A percentile compares a stretch with the other conserved stretches of the same genome.
Conservation (phyloP, 2,329 filamentous ascomycete genomes). For the Leptographium flavum region DNA sequence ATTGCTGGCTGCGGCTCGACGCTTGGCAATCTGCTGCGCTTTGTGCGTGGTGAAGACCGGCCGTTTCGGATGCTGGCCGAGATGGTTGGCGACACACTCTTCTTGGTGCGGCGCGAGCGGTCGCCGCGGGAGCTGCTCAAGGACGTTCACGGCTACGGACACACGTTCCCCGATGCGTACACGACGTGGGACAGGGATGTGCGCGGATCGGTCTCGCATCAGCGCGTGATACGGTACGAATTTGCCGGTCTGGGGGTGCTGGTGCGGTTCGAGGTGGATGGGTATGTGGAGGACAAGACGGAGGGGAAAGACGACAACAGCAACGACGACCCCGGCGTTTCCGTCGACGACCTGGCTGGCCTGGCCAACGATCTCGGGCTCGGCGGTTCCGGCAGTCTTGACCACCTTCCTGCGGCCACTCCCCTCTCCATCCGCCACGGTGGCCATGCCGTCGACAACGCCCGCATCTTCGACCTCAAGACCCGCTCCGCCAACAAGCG, state of each 20-base stretch:
- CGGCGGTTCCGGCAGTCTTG: background rate
- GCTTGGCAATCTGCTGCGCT: slow-evolving; percentile 45
- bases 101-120: slow-evolving; percentile 49
- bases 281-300: slow-evolving; percentile 24
- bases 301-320: background rate
- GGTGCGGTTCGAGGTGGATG: slow-evolving; percentile 44
- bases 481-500: slow-evolving; percentile 20
- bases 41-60: slow-evolving; percentile 28
- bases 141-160: slow-evolving; percentile 45
- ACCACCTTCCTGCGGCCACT: too few relatives aligned
- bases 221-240: slow-evolving; percentile 43
- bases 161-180: slow-evolving; percentile 51
- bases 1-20: slow-evolving; percentile 47
- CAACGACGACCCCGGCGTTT: background rate
- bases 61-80: slow-evolving; percentile 46
- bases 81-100: slow-evolving; percentile 38
- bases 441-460: slow-evolving; percentile 18
- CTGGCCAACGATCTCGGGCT: background rate
- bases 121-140: slow-evolving; percentile 40
- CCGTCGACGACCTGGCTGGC: background rate
- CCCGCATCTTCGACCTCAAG: slow-evolving; percentile 27
- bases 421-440: slow-evolving; percentile 9
- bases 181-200: slow-evolving; percentile 46
- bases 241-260: slow-evolving; percentile 38
- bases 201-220: slow-evolving; percentile 42